Percentiles rank a stretch among this genome's conserved stretches.
phyloP scores from a whole-genome alignment of 306 rosid species.

The Cucurbita argyrosperma region DNA sequence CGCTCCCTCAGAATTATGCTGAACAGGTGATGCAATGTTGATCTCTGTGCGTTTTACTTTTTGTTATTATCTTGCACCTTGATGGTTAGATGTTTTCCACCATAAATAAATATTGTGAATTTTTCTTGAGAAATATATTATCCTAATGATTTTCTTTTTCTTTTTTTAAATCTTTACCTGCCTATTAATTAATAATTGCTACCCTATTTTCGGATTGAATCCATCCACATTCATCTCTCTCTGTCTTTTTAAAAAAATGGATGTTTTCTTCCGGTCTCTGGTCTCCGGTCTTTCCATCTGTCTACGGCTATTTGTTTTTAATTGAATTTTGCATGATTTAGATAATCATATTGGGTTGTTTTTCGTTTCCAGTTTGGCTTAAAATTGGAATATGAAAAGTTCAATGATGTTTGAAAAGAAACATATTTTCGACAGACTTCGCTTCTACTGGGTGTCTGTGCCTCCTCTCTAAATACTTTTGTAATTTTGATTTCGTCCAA shows the following conservation, averaged over 20 bases:
- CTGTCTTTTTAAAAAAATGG: too few species aligned
- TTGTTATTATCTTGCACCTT: neutral
- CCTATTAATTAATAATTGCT: neutral
- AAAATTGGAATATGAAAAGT: neutral
- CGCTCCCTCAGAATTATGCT: constrained; percentile 83
- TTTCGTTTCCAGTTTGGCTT: neutral
- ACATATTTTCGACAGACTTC: neutral
- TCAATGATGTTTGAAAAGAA: neutral
- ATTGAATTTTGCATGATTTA: neutral
- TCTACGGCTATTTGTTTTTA: neutral
- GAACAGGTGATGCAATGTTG: constrained; percentile 56
- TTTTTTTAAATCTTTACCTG: neutral
- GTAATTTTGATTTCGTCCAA: neutral
- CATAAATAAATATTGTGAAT: neutral
- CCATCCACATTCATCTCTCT: too few species aligned
- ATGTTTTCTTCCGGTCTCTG: too few species aligned
- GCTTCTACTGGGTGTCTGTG: neutral
- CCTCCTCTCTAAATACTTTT: neutral
- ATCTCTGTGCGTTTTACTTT: constrained; percentile 8
- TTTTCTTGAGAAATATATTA: neutral
- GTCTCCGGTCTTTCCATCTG: too few species aligned
- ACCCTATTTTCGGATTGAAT: neutral
- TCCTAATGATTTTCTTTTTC: neutral
- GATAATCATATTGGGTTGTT: neutral
- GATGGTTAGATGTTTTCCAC: neutral